A percentile compares a stretch with the other conserved stretches of the same genome.
These are phyloP conservation scores for Myriosclerotinia duriaeana DNA, from an alignment of 2,329 filamentous ascomycete genomes.

Conservation along the genomic window DNA sequence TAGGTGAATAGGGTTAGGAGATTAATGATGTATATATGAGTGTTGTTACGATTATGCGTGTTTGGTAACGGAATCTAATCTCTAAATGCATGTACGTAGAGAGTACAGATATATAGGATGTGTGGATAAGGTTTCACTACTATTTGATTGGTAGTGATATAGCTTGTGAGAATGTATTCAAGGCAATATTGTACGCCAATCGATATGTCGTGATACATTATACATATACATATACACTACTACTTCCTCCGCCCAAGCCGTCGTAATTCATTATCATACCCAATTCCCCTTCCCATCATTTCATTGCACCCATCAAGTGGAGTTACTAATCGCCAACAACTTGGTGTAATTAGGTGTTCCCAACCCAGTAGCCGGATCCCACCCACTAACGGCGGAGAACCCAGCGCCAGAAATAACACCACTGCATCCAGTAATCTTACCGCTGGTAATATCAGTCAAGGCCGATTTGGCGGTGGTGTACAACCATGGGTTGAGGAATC, in stretches of 20 bases:
- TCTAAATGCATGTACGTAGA: too few species aligned
- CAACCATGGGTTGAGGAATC: conserved; percentile 49
- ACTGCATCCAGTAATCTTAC: conserved; percentile 44
- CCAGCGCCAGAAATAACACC: conserved; percentile 28
- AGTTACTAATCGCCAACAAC: conserved; percentile 28
- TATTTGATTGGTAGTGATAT: background rate
- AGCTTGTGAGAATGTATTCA: background rate
- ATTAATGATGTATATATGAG: background rate
- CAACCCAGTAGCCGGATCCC: conserved; percentile 50
- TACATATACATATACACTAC: background rate
- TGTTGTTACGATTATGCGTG: background rate
- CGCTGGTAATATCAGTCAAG: conserved; percentile 45
- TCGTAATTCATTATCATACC: conserved; percentile 11
- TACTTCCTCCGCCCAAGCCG: background rate
- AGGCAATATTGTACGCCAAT: background rate
- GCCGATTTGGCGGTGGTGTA: conserved; percentile 43
- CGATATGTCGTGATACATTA: background rate
- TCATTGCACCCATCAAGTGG: conserved; percentile 5
- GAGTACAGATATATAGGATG: background rate
- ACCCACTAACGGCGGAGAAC: conserved; percentile 37
- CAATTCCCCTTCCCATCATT: background rate
- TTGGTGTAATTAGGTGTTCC: conserved; percentile 45
- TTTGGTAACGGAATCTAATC: background rate
- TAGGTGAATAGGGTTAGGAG: background rate
- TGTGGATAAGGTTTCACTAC: background rate